These are phyloP conservation scores for Amanita pallidorosea DNA, from an alignment of 768 basidiomycete species.

Conservation along the genomic window DNA sequence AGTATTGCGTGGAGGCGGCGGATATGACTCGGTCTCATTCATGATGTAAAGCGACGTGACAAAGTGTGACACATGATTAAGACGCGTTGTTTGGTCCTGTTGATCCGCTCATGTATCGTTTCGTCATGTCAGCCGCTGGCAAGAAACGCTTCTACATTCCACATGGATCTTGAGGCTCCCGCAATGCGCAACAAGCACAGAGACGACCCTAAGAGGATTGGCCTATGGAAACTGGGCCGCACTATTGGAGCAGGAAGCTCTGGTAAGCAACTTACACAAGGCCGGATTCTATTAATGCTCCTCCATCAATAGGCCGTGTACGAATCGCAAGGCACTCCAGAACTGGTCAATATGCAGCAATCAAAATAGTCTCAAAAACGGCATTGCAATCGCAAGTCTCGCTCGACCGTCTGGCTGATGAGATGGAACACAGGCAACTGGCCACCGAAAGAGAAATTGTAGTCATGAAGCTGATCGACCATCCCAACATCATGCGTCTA, in stretches of 20 bases:
- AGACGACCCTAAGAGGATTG: constrained; percentile 58
- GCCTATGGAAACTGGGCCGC: constrained; percentile 75
- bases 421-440: constrained; percentile 67
- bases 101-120: constrained; percentile 8
- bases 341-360: constrained; percentile 82
- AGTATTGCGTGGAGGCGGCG: constrained; percentile 51
- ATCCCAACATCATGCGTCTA: constrained; percentile 88
- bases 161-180: constrained; percentile 10
- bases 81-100: constrained; percentile 27
- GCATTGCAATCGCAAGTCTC: constrained; percentile 58
- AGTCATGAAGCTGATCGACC: constrained; percentile 94
- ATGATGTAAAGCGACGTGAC: not conserved
- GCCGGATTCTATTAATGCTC: constrained; percentile 7
- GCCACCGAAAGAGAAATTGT: constrained; percentile 91
- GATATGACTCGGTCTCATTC: constrained; percentile 25
- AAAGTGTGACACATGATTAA: constrained; percentile 1
- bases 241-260: constrained; percentile 78
- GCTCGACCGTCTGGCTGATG: constrained; percentile 56
- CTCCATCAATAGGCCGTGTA: constrained; percentile 57
- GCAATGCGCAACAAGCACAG: constrained; percentile 12
- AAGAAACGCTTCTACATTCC: not conserved
- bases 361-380: constrained; percentile 87
- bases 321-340: constrained; percentile 81
- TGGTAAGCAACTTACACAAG: constrained; percentile 27
- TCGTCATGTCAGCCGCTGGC: constrained; percentile 4